Base-by-base conservation (phyloP, 371 early-diverging fungal genomes). In the Mortierella polycephala region DNA sequence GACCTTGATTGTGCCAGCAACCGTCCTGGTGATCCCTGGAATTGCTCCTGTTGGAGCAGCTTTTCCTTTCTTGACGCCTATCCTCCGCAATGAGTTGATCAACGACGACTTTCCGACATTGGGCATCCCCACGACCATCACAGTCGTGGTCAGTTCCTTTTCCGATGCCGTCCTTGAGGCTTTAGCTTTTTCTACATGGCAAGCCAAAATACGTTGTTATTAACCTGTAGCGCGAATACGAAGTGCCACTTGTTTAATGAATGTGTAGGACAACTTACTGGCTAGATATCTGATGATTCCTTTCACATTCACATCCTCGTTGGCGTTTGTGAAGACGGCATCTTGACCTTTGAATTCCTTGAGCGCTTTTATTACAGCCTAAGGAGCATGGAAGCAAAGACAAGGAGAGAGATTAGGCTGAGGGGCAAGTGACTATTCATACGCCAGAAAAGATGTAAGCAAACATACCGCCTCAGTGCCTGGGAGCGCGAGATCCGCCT, bases 61-160 rank as follows among this genome's bases (percentile, higher is more conserved):
- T 76, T 96, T 96, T 7, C 85, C 82, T 52, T 87, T 87, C 16
- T 86, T 86, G 12, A 91, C 83, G 11, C 94, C 95, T 21, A 90
- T 83, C 47, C 90, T 79, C 46, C 98, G 81, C 61, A 98, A 75
- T 0, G 95, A 86, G 69, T 98, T 98, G 67, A 97, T 94, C 55
- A 98, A 64, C 16, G 96, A 91, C 0, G 96, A 96, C 74, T 98
- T 98, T 14, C 98, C 98, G 30, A 97, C 97, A 73, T 98, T 98
- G 1, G 98, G 98, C 90, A 97, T 92, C 6, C 98, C 98, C 0
- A 97, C 94, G 2, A 98, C 89, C 87, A 98, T 93, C 42, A 96
- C 83, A 1, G 85, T 91, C 1, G 79, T 77, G 0, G 75, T 71
- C 18, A 80, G 42, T 21, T 73, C 75, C 37, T 79, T 73, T 13